Base-by-base conservation (phyloP, 768 basidiomycete genomes). In the Suillus ampliporus region DNA sequence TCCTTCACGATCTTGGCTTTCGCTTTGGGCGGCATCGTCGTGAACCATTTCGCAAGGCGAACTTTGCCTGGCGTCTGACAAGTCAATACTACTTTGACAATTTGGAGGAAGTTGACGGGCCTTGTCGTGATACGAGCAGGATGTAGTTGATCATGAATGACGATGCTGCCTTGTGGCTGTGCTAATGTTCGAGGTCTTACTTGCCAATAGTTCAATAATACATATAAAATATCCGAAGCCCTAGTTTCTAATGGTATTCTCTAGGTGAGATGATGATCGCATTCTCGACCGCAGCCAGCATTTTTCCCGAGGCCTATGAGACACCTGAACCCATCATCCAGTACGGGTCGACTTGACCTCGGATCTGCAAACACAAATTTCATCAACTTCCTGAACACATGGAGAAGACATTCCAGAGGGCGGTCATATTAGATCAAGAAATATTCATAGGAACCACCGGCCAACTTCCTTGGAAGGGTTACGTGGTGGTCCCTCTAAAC, bases 1-100 rank as follows among this genome's bases (percentile, higher is more conserved):
- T 99, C 97, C 78, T 94, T 95, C 66, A 97, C 89, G 71, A 97
- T 95, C 84, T 95, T 97, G 60, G 85, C 83, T 76, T 94, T 96
- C 40, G 81, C 80, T 76, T 95, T 94, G 23, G 89, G 81, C 35
- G 91, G 80, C 76, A 95, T 82, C 1, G 97, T 92, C 21, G 86
- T 84, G 75, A 94, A 99, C 97, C 97, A 99, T 84, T 99, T 99
- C 35, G 95, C 89, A 41, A 98, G 86, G 59, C 97, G 88, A 57
- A 98, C 86, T 80, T 97, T 97, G 67, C 96, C 94, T 96, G 68
- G 23, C 43, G 65, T 40, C 47, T 28, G 40, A 51, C 58, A 63
- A 63, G 44, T 53, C 67, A 64, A 65, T 69, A 60, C 7, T n/a
- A 34, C 35, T 59, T 19, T 43, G 52, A 41, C 53, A 53, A 62